Conservation (phyloP, 352 stramenopile genomes). For the Pythium aquatile region DNA sequence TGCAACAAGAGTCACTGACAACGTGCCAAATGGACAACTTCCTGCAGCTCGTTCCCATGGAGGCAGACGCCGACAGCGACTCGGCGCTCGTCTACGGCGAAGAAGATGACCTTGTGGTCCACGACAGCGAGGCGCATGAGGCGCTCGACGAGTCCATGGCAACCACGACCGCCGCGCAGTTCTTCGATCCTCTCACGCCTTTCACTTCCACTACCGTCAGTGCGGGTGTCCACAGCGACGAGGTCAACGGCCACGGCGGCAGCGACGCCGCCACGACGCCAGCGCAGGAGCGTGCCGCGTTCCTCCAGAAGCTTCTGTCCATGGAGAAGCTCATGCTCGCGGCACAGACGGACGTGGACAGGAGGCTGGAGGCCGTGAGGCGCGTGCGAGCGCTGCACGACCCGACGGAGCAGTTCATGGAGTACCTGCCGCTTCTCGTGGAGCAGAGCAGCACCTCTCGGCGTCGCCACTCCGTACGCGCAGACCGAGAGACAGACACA, state of each 20-base stretch:
- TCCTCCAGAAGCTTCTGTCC: conserved; percentile 34
- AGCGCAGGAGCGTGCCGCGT: conserved; percentile 42
- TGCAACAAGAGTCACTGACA: not conserved
- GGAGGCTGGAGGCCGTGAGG: conserved; percentile 50
- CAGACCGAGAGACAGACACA: not conserved
- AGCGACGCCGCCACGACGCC: conserved; percentile 8
- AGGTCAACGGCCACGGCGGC: not conserved
- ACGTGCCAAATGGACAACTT: conserved; percentile 48
- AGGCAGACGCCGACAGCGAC: conserved; percentile 36
- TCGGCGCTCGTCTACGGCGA: conserved; percentile 47
- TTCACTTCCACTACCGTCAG: conserved; percentile 3
- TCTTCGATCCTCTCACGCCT: conserved; percentile 18
- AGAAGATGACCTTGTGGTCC: conserved; percentile 43
- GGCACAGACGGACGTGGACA: conserved; percentile 33
- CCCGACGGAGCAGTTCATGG: conserved; percentile 54
- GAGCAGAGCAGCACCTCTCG: conserved; percentile 17
- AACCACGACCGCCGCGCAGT: conserved; percentile 7
- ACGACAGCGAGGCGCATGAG: conserved; percentile 18
- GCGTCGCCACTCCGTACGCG: not conserved
- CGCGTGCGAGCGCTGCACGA: conserved; percentile 55
- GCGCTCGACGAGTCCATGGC: conserved; percentile 35
- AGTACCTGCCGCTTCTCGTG: conserved; percentile 58
- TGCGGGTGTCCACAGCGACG: not conserved
- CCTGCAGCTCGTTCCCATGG: conserved; percentile 49
- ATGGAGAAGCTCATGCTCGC: conserved; percentile 48